A percentile compares a stretch with the other conserved stretches of the same genome.
Evolutionary conservation across 2,329 filamentous ascomycete genomes (phyloP).

Genomic region (Sporothrix humicola): DNA sequence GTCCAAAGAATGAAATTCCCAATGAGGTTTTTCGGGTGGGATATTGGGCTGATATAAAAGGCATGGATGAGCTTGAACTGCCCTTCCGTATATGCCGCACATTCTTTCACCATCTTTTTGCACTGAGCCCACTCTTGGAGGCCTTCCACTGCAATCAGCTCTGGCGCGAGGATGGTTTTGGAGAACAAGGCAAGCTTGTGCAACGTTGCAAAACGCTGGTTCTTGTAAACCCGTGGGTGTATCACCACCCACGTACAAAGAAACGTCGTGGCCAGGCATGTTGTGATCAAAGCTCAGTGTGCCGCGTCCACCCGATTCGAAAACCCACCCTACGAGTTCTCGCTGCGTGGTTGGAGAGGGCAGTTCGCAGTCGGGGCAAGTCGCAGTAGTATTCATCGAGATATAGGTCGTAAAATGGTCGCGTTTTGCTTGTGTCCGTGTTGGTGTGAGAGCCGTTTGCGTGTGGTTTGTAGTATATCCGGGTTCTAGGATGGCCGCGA

Average conservation of each 20-base stretch:
- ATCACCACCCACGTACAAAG: constrained; percentile 24
- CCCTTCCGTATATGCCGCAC: not conserved
- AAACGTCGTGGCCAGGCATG: constrained; percentile 16
- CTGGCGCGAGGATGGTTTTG: constrained; percentile 9
- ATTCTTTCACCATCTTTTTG: constrained; percentile 12
- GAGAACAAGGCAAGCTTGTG: constrained; percentile 21
- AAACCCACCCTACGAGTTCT: constrained; percentile 18
- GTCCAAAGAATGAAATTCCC: too few species aligned
- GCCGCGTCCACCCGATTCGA: constrained; percentile 20
- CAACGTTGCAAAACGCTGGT: constrained; percentile 3
- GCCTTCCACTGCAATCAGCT: constrained; percentile 18
- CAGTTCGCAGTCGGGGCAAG: not conserved
- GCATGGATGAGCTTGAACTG: constrained; percentile 20
- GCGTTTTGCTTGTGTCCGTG: not conserved
- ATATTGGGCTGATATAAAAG: constrained; percentile 17
- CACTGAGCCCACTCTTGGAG: constrained; percentile 22
- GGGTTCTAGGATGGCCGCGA: not conserved
- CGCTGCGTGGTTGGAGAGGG: not conserved
- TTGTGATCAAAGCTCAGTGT: constrained; percentile 18
- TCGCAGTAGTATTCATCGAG: constrained; percentile 11
- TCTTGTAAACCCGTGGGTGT: constrained; percentile 20
- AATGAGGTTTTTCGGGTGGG: too few species aligned
- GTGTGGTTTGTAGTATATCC: not conserved
- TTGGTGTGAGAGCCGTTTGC: not conserved
- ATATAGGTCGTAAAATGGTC: not conserved